These are phyloP conservation scores for barrel medic (Medicago truncatula) DNA, from an alignment of 306 rosid genomes.

Conservation along the genomic window DNA sequence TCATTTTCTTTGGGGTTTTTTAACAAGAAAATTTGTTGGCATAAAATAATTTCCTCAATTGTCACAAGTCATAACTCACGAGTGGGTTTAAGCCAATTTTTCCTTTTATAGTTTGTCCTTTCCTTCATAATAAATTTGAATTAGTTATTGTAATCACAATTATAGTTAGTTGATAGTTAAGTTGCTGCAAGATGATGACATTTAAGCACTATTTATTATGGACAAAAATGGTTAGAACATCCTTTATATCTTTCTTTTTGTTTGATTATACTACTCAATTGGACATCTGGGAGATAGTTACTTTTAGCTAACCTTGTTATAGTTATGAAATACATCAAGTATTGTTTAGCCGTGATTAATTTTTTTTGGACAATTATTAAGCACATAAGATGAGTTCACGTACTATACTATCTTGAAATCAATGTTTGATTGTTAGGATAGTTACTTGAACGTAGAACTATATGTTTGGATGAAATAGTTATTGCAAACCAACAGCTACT, in stretches of 20 bases:
- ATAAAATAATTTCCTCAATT: background rate
- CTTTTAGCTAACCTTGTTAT: background rate
- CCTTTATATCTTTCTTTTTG: background rate
- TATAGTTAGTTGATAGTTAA: conserved; percentile 22
- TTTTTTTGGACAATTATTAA: background rate
- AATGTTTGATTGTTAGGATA: background rate
- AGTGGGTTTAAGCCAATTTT: background rate
- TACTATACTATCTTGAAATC: too few species aligned
- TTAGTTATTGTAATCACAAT: background rate
- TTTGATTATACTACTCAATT: background rate
- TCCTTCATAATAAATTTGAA: background rate
- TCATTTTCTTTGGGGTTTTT: background rate
- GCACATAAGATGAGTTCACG: background rate
- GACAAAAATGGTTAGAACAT: background rate
- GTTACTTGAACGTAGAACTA: background rate
- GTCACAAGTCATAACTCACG: background rate
- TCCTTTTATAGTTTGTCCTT: background rate
- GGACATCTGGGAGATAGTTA: background rate
- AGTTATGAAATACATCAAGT: background rate
- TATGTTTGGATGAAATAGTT: conserved; percentile 13
- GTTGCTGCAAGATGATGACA: conserved; percentile 4
- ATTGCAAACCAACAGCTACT: too few species aligned
- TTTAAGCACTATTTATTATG: background rate
- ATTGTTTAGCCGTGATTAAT: background rate
- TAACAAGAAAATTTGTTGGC: background rate